phyloP scores from a whole-genome alignment of 1,284 basidiomycete species.

The Trichosporon sp. region DNA sequence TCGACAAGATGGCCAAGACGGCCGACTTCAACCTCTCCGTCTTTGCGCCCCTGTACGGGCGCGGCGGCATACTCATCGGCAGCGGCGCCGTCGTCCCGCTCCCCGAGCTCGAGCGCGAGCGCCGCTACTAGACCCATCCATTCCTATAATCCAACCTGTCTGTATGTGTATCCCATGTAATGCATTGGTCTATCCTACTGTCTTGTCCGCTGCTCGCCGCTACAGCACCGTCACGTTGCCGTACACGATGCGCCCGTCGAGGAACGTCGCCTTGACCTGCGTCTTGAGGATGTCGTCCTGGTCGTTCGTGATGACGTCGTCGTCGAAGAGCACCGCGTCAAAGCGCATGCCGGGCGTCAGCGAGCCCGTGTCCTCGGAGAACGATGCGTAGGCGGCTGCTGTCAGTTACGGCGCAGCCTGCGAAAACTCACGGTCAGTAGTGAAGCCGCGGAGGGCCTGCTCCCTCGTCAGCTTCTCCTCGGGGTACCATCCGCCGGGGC shows the following conservation, averaged over 20 bases:
- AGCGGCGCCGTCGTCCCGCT: constrained; percentile 17
- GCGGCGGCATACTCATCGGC: constrained; percentile 22
- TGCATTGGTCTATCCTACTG: constrained; percentile 1
- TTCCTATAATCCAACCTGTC: not conserved
- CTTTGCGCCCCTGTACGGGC: constrained; percentile 22
- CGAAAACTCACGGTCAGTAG: constrained; percentile 57
- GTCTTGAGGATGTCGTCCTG: constrained; percentile 64
- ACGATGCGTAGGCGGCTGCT: constrained; percentile 72
- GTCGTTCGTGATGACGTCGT: constrained; percentile 68
- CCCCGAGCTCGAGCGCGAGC: constrained; percentile 13
- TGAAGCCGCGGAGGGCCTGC: constrained; percentile 68
- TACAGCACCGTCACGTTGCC: constrained; percentile 20
- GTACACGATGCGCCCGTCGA: constrained; percentile 69
- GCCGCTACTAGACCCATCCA: not conserved
- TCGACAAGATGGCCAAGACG: constrained; percentile 52
- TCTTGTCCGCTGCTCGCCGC: not conserved
- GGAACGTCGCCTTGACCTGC: constrained; percentile 66
- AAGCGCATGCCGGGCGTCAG: constrained; percentile 71
- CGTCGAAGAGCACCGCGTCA: constrained; percentile 76
- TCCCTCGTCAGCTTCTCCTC: constrained; percentile 65
- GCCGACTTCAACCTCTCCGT: constrained; percentile 44
- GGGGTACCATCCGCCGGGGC: constrained; percentile 71
- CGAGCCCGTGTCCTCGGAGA: constrained; percentile 62
- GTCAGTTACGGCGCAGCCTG: not conserved
- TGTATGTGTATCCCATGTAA: constrained; percentile 5